Base-by-base conservation (phyloP, 179 eudicot genomes). In the Heliamphora pulchella region DNA sequence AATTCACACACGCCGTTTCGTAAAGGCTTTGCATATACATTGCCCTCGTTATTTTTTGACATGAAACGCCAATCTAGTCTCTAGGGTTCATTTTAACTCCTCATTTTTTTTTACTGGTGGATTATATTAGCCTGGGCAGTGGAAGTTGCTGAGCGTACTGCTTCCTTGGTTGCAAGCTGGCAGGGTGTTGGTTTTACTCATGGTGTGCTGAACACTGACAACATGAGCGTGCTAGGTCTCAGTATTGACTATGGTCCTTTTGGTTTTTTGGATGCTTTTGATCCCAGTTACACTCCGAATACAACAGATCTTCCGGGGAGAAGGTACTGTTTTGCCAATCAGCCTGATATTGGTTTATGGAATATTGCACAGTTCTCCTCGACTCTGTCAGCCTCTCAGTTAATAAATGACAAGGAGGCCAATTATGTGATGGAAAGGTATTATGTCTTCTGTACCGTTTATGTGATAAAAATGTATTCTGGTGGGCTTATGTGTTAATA, bases 131-230 rank as follows among this genome's bases (percentile, higher is more conserved):
- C 99, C 80, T 96, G 99, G 99, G 97, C 92, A 14, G 99, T 94
- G 80, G 99, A 94, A 86, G 93, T 96, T 86, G 98, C 97, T 80
- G 99, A 96, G 86, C 97, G 91, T 79, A 96, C 99, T 80, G 99
- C 99, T 81, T 91, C 97, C 86, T 85, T 94, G 90, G 79, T 96
- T 83, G 97, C 98, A 46, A 80, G 92, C 55, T 96, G 99, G 99
- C 99, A 96, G 89, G 99, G 99, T 73, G 99, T 96, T 80, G 99
- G 99, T 63, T 96, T 96, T 87, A 96, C 99, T n/a, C 99, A 96
- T 84, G 99, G 99, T 46, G 99, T 96, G 86, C 85, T 96, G 83
- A 96, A 96, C 87, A 96, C 99, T 0, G 99, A 96, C 86, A 96
- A 96, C 85, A 96, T 96, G 99, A 96, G 99, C 83, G 89, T 94